Conservation (phyloP, 2,329 filamentous ascomycete species). For the Monosporascus sp. region DNA sequence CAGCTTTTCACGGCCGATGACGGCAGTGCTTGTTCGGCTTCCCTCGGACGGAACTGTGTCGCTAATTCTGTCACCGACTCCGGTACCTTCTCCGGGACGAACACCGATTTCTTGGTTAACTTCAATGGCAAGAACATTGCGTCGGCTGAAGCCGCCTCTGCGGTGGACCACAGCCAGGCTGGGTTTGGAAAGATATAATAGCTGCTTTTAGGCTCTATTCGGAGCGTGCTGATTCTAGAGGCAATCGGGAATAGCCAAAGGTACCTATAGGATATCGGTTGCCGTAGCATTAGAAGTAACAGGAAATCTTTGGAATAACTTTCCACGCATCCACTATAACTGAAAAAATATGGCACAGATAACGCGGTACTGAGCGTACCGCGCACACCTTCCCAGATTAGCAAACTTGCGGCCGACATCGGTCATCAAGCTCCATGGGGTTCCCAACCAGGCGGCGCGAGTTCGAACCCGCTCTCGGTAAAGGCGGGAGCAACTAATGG, state of each 20-base stretch:
- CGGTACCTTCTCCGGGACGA: conserved; percentile 31
- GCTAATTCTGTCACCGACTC: conserved; percentile 41
- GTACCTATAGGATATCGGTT: too few species aligned
- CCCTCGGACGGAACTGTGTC: conserved; percentile 45
- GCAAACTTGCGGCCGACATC: neutral
- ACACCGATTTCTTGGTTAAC: conserved; percentile 41
- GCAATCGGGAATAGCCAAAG: too few species aligned
- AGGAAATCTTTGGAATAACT: too few species aligned
- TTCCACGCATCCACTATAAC: too few species aligned
- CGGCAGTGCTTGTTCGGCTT: conserved; percentile 36
- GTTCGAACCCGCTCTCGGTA: conserved; percentile 17
- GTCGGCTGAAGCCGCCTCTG: conserved; percentile 29
- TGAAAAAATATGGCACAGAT: too few species aligned
- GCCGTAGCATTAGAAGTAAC: too few species aligned
- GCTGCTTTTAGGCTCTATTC: too few species aligned
- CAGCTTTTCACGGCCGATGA: conserved; percentile 29
- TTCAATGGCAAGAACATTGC: conserved; percentile 49
- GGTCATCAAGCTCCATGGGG: conserved; percentile 9
- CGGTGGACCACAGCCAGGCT: conserved; percentile 33
- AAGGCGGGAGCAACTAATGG: conserved; percentile 22
- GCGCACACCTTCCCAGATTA: too few species aligned
- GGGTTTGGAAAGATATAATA: conserved; percentile 40
- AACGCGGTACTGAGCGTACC: too few species aligned
- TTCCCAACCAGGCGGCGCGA: conserved; percentile 19
- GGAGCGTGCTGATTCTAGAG: too few species aligned